Conservation (phyloP, 1,139 yeast species). For the Geotrichum cucujoidarum region DNA sequence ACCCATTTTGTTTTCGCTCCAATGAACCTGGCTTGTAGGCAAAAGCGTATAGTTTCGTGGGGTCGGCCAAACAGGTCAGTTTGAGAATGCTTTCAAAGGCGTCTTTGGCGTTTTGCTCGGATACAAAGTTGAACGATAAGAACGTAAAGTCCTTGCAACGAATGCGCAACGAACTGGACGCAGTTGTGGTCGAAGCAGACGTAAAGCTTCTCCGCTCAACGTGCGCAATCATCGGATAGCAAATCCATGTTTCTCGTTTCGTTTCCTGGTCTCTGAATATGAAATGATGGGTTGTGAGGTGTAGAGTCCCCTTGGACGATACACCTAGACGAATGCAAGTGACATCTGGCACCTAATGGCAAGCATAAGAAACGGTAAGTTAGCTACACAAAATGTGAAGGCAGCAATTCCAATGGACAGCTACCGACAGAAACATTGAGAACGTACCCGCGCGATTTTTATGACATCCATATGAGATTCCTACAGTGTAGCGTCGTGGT, state of each 20-base stretch:
- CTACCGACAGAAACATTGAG: not conserved
- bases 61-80: constrained; percentile 53
- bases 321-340: constrained; percentile 66
- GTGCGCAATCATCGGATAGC: constrained; percentile 78
- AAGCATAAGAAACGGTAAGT: too few species aligned
- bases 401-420: too few species aligned
- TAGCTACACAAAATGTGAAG: not conserved
- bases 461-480: constrained; percentile 61
- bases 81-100: constrained; percentile 68
- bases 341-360: constrained; percentile 54
- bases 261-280: constrained; percentile 55
- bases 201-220: constrained; percentile 48
- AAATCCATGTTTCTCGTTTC: constrained; percentile 77
- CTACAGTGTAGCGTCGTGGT: too few species aligned
- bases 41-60: constrained; percentile 66
- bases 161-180: constrained; percentile 45
- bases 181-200: constrained; percentile 17
- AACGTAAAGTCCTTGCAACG: constrained; percentile 86
- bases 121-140: constrained; percentile 66
- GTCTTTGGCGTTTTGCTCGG: constrained; percentile 57
- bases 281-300: constrained; percentile 79
- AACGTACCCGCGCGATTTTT: constrained; percentile 46
- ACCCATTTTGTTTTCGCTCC: constrained; percentile 54
- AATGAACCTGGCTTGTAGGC: constrained; percentile 55
- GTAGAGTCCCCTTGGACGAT: constrained; percentile 61